Conservation (phyloP, 192 early-diverging fungal genomes). For the Entomortierella chlamydospora region DNA sequence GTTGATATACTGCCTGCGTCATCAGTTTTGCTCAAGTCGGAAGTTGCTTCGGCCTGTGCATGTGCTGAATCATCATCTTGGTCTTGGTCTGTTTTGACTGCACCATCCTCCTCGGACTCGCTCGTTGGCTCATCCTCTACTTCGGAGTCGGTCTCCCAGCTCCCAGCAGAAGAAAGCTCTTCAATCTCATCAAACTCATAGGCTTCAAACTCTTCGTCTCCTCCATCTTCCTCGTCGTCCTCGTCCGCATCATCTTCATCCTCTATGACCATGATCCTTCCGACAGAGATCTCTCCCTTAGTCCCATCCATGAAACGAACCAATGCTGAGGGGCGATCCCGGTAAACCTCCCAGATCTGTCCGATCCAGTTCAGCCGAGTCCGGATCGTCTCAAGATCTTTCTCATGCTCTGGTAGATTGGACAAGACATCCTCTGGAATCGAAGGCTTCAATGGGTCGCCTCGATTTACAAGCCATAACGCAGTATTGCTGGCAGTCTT, state of each 20-base stretch:
- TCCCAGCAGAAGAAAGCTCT: slow-evolving; percentile 47
- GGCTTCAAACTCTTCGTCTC: slow-evolving; percentile 53
- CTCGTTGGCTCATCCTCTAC: slow-evolving; percentile 39
- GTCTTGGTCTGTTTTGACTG: slow-evolving; percentile 1
- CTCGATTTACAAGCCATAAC: slow-evolving; percentile 34
- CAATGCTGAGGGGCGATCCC: slow-evolving; percentile 45
- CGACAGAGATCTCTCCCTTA: slow-evolving; percentile 24
- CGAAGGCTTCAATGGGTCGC: slow-evolving; percentile 23
- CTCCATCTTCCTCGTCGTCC: slow-evolving; percentile 40
- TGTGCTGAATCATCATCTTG: neutral
- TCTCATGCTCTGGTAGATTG: slow-evolving; percentile 27
- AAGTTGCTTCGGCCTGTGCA: neutral
- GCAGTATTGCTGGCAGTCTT: slow-evolving; percentile 28
- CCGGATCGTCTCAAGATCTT: slow-evolving; percentile 42
- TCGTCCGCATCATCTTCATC: slow-evolving; percentile 55
- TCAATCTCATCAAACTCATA: slow-evolving; percentile 51
- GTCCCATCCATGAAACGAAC: slow-evolving; percentile 57
- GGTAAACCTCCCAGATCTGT: slow-evolving; percentile 54
- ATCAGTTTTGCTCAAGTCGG: neutral
- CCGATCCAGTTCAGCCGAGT: slow-evolving; percentile 60
- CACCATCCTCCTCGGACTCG: slow-evolving; percentile 28
- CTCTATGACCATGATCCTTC: slow-evolving; percentile 50
- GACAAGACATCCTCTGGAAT: slow-evolving; percentile 32
- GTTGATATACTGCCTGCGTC: neutral
- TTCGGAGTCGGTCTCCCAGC: slow-evolving; percentile 60